phyloP scores from a whole-genome alignment of 2,329 filamentous ascomycete genomes.

The Phialocephala subalpina region DNA sequence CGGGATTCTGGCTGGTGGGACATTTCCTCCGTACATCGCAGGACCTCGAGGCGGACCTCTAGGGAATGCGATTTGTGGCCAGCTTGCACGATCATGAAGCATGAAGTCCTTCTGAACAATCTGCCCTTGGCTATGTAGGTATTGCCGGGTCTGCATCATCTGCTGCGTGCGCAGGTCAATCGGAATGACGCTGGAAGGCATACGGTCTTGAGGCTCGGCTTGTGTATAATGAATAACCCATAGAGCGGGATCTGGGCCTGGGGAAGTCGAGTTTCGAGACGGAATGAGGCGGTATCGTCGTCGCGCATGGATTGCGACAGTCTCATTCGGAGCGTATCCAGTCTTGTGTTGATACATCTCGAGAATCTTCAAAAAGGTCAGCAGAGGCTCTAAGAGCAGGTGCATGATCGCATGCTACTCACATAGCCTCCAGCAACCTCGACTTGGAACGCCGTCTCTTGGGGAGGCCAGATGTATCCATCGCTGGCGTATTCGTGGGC shows the following conservation, averaged over 20 bases:
- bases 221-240: conserved; percentile 93
- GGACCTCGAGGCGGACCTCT: conserved; percentile 52
- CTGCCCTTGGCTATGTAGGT: conserved; percentile 78
- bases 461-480: conserved; percentile 89
- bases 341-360: conserved; percentile 86
- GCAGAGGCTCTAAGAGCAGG: not conserved
- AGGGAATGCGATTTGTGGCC: conserved; percentile 84
- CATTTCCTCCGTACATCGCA: conserved; percentile 38
- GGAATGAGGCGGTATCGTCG: conserved; percentile 85
- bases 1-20: conserved; percentile 43
- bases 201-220: conserved; percentile 75
- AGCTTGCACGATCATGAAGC: conserved; percentile 87
- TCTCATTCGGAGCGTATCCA: conserved; percentile 81
- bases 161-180: conserved; percentile 67
- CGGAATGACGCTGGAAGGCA: conserved; percentile 73
- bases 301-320: conserved; percentile 77
- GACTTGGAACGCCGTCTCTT: conserved; percentile 79
- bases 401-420: conserved; percentile 42
- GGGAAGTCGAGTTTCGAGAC: conserved; percentile 73
- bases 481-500: conserved; percentile 82
- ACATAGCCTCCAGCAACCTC: conserved; percentile 75
- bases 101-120: conserved; percentile 93
- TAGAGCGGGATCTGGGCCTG: conserved; percentile 78
- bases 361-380: conserved; percentile 67
- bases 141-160: conserved; percentile 67